These are phyloP conservation scores for Pyrus bretschneideri DNA, from an alignment of 306 rosid genomes.

Conservation along the genomic window DNA sequence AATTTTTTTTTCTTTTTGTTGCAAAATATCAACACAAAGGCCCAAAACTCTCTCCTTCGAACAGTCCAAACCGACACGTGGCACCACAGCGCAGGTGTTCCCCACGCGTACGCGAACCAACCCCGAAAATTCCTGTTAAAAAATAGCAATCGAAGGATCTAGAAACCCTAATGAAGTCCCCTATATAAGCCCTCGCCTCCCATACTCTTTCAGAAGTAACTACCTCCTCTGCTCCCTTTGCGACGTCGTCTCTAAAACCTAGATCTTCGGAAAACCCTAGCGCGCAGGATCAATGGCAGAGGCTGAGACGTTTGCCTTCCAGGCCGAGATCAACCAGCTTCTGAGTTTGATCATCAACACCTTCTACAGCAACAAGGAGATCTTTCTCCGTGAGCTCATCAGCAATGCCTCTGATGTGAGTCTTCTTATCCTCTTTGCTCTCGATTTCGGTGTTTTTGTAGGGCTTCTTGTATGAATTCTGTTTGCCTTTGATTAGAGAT, in stretches of 20 bases:
- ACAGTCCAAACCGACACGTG: background rate
- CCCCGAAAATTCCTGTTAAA: background rate
- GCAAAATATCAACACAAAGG: background rate
- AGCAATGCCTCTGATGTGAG: constrained; percentile 79
- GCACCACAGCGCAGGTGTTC: background rate
- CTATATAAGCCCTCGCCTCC: constrained; percentile 26
- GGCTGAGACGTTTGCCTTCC: constrained; percentile 74
- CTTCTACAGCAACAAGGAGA: constrained; percentile 92
- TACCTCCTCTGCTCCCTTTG: background rate
- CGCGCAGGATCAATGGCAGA: constrained; percentile 41
- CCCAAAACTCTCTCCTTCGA: background rate
- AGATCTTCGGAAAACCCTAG: constrained; percentile 9
- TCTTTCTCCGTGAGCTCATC: constrained; percentile 78
- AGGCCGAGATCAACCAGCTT: constrained; percentile 94
- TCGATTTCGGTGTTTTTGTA: background rate
- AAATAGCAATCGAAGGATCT: constrained; percentile 49
- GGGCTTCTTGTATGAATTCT: background rate
- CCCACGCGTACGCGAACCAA: background rate
- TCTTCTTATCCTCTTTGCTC: background rate
- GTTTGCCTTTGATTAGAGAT: background rate
- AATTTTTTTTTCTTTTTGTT: too few relatives aligned
- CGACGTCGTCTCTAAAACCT: background rate
- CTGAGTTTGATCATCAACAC: constrained; percentile 86
- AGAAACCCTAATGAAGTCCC: constrained; percentile 51
- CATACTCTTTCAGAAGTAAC: rapidly evolving